Percentiles rank a stretch among this genome's conserved stretches.
phyloP scores from a whole-genome alignment of 2,329 filamentous ascomycete species.

The Fusarium domesticum region DNA sequence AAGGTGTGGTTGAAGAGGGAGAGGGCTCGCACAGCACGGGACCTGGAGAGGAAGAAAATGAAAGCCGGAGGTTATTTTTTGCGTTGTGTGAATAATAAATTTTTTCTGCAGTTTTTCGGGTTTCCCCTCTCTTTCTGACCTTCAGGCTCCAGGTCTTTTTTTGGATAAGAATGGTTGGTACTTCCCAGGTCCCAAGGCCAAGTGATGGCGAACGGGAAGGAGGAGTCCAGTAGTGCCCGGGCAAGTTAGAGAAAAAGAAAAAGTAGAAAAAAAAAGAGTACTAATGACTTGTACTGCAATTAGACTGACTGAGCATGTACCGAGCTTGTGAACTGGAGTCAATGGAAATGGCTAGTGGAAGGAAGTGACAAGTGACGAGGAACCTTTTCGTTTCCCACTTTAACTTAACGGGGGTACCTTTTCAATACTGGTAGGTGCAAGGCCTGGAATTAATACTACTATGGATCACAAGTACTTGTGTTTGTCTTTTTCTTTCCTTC shows the following conservation, averaged over 20 bases:
- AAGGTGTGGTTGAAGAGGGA: conserved; percentile 27
- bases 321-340: conserved; percentile 21
- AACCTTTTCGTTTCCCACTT: conserved; percentile 16
- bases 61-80: conserved; percentile 36
- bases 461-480: background rate
- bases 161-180: background rate
- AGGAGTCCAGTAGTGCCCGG: too few species aligned
- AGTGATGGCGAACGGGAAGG: too few species aligned
- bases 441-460: too few species aligned
- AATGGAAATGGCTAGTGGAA: conserved; percentile 8
- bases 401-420: background rate
- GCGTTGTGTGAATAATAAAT: conserved; percentile 43
- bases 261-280: too few species aligned
- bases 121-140: conserved; percentile 20
- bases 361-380: conserved; percentile 14
- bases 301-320: conserved; percentile 21
- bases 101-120: conserved; percentile 32
- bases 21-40: conserved; percentile 26
- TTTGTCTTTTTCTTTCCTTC: background rate
- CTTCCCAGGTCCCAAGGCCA: background rate
- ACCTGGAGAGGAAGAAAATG: conserved; percentile 28
- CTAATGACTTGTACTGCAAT: conserved; percentile 10
- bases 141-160: background rate
- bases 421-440: background rate
- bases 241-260: too few species aligned